Base-by-base conservation (phyloP, 148 eudicot genomes). In the Camellia sinensis region DNA sequence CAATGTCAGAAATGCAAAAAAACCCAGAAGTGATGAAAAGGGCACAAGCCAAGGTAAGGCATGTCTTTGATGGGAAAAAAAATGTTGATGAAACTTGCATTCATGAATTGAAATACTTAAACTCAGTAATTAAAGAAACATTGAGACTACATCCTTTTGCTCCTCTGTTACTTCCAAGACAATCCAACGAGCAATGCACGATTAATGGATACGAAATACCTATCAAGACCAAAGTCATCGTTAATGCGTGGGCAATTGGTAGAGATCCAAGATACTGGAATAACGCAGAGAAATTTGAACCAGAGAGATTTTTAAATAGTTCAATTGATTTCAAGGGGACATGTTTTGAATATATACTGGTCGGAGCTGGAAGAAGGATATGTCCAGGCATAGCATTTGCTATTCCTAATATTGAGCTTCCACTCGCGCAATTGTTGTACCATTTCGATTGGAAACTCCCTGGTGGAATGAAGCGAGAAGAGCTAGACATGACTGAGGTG, bases 331-430 rank as follows among this genome's bases (percentile, higher is more conserved):
- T 45, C 67, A 83, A 71, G 60, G 86, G 84, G 65, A 60, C 37
- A 12, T 43, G 83, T 48, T 86, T 83, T 9, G 84, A 79, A 50
- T 74, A 80, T 19, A 48, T 85, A 5, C 84, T 85, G 9, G 82
- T 85, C 76, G 88, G 88, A 48, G 81, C 87, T 3, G 87, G 87
- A 50, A 76, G 89, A 81, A 82, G 87, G 78, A 79, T 81, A 45
- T 87, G 89, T 13, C 85, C 87, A 0, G 87, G 85, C 6, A 79
- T 87, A 10, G 37, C 81, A 15, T 79, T 66, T 41, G 85, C 79
- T 48, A 8, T 81, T 12, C 76, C 86, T 21, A 84, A 79, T 59
- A 63, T 86, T 13, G 85, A 86, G 71, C 80, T 86, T 0, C 79
- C 78, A 19, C 78, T 86, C 0, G 89, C 87, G 1, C 70, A 67